Evolutionary conservation across 2,329 filamentous ascomycete genomes (phyloP), one percentile per base, ranked within the genome.

Genomic region (Rutstroemia sp.): DNA sequence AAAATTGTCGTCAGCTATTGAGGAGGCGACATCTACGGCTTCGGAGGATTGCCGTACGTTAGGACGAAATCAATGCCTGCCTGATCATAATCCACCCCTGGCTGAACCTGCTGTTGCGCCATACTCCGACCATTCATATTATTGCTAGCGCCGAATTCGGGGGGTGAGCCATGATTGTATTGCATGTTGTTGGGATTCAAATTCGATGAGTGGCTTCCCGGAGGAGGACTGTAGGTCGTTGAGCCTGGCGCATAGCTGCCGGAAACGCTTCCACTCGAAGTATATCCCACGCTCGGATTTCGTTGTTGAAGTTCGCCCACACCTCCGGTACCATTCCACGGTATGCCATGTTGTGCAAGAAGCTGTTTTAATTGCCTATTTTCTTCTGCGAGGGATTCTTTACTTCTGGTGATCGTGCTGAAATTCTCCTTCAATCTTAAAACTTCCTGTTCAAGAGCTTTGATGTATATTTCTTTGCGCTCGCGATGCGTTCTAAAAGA

Each of bases 381-480:
- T 72, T 97, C 92, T 54, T 90, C 84, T 47, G 81, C 79, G 8
- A 92, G 75, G 52, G 81, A 79, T 53, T 92, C 83, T 67, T 90
- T 90, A 69, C 95, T 90, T 63, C 87, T 84, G 6, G 83, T 80
- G 18, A 86, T 80, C 51, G 81, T 84, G 66, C 84, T 85, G 67
- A 86, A 92, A n/a, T 87, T 80, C 69, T 96, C 91, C 70, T 95
- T 94, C 45, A 97, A 77, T 49, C 90, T 86, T 19, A 95, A 78
- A 5, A 97, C 88, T 73, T 97, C 91, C 67, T 92, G 86, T 72
- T 99, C 94, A 16, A 97, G 81, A 10, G 88, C 85, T 71, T 95
- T 95, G 76, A 96, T 95, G 71, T 97, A 97, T 66, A 91, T 81
- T 73, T 97, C 94, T 71, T 97, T 97, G 63, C 94, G 85, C 74